Evolutionary conservation across 306 rosid genomes (phyloP), one percentile per base, ranked within the genome.

Genomic region (Lotus japonicus): DNA sequence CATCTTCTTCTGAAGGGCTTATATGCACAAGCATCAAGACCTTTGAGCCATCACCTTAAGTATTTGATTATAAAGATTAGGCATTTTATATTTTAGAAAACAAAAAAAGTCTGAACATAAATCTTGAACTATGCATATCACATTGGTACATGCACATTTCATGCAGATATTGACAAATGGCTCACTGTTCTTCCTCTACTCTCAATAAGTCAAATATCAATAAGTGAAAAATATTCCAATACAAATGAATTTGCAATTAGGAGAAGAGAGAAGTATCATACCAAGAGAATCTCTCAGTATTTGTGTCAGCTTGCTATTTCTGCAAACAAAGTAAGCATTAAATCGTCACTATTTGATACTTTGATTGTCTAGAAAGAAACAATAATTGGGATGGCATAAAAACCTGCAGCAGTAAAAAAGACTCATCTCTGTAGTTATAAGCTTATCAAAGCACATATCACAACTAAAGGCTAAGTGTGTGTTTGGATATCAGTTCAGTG

Each of bases 281-380:
- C 98, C 98, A 28, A 90, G 76, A 45, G 98, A 92, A 85, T 92
- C 98, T 76, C 87, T 90, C 69, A 90, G 91, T 55, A 92, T 84
- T 78, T 92, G 96, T 64, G 98, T 92, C 61, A 92, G 96, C 92
- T 90, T 92, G 79, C 97, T 92, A 84, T 92, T 92, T 83, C 97
- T 92, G 98, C 87, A 84, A 79, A 64, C 56, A 78, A 76, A 60
- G 67, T 66, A 58, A 58, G 66, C 39, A 46, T 42, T 9, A 57
- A 66, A 56, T 33, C 43, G 58, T 52, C 49, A 82, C 60, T 49
- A 71, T 43, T 74, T 64, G 70, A 64, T 58, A 66, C 76, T 31
- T 59, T 50, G 69, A 64, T 68, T 56, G 79, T 68, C 12, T 13
- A 60, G 65, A 33, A 80, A 83, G 78, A 79, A 64, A 66, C 58